Percentiles rank a stretch among this genome's conserved stretches.
phyloP scores from a whole-genome alignment of 192 early-diverging fungal species.

The Linnemannia elongata region DNA sequence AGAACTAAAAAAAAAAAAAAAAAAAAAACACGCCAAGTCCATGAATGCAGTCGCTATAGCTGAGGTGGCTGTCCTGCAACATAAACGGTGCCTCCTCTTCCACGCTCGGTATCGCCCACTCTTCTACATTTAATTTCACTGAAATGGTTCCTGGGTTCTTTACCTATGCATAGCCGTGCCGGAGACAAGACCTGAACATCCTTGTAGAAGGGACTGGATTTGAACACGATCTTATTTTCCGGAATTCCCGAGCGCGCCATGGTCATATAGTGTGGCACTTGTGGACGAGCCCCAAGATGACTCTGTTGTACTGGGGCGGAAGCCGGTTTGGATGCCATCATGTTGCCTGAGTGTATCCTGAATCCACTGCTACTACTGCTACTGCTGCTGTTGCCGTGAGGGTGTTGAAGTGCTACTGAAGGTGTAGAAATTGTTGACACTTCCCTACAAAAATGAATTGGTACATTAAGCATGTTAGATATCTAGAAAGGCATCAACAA shows the following conservation, averaged over 20 bases:
- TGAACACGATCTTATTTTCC: slow-evolving; percentile 17
- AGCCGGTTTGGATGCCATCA: slow-evolving; percentile 15
- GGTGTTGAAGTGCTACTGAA: slow-evolving; percentile 18
- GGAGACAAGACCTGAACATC: slow-evolving; percentile 35
- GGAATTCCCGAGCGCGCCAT: neutral
- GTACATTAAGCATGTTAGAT: neutral
- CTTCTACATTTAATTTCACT: no score
- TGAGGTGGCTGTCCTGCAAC: neutral
- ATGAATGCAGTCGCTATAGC: neutral
- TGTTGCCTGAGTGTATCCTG: slow-evolving; percentile 20
- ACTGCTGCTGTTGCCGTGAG: slow-evolving; percentile 2
- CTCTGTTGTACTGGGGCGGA: neutral
- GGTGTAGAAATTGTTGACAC: slow-evolving; percentile 46
- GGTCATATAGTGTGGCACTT: neutral
- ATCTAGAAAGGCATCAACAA: neutral
- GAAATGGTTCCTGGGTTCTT: neutral
- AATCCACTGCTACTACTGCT: slow-evolving; percentile 14
- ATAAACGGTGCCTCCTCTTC: no score
- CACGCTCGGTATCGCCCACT: no score
- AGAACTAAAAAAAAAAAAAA: neutral
- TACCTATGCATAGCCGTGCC: slow-evolving; percentile 40
- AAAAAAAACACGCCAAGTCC: neutral
- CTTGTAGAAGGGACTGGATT: slow-evolving; percentile 50
- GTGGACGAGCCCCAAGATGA: neutral
- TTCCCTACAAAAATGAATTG: slow-evolving; percentile 21